Evolutionary conservation across 495 filamentous ascomycete genomes (phyloP).

Genomic region (Tuber umbilicatum): DNA sequence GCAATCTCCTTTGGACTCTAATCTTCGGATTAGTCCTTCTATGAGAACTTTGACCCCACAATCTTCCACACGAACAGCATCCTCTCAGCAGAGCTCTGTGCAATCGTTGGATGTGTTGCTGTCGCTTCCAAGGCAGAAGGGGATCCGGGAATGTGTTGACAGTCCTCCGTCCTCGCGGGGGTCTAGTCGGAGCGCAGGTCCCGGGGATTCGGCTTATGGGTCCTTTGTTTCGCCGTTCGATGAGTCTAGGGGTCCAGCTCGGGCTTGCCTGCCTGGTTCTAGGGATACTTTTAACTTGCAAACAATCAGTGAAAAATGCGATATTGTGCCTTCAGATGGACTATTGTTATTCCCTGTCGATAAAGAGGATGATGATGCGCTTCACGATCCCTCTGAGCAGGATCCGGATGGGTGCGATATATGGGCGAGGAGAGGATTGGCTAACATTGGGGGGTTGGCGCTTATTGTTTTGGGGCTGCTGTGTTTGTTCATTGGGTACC

Average conservation of each 20-base stretch:
- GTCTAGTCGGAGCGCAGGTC: constrained; percentile 58
- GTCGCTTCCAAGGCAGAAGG: constrained; percentile 5
- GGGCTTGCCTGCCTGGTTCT: constrained; percentile 44
- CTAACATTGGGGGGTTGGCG: constrained; percentile 61
- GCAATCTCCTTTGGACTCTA: neutral
- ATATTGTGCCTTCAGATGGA: constrained; percentile 61
- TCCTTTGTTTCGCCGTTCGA: constrained; percentile 53
- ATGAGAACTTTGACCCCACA: constrained; percentile 11
- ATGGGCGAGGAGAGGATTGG: constrained; percentile 58
- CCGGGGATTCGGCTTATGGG: constrained; percentile 50
- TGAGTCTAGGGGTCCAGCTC: constrained; percentile 17
- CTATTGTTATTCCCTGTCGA: constrained; percentile 67
- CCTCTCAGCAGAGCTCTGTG: constrained; percentile 16
- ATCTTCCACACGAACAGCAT: constrained; percentile 9
- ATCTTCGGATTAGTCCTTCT: neutral
- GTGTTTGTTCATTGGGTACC: constrained; percentile 66
- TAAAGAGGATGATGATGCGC: constrained; percentile 69
- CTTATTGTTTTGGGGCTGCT: constrained; percentile 59
- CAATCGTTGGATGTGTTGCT: constrained; percentile 27
- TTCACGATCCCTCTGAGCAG: constrained; percentile 68
- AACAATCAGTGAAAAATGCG: constrained; percentile 72
- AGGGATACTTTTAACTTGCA: constrained; percentile 62
- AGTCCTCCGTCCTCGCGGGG: constrained; percentile 49
- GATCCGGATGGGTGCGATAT: constrained; percentile 60
- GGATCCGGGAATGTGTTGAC: constrained; percentile 18